phyloP scores from a whole-genome alignment of 2,329 filamentous ascomycete genomes.

The Calcarisporium arbuscula region DNA sequence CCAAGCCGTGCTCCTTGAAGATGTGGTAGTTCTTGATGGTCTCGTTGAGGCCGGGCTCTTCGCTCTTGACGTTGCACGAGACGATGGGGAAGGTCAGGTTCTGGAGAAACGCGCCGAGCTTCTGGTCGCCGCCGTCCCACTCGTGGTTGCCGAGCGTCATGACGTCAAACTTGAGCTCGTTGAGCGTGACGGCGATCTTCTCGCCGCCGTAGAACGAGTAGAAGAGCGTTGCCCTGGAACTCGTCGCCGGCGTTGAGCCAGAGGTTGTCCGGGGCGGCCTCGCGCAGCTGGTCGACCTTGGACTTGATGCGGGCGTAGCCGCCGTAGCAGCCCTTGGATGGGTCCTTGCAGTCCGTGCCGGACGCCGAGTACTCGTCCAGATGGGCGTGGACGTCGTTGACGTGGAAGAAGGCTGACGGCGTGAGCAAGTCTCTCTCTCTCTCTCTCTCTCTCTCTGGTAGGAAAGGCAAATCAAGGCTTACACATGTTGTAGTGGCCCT shows the following conservation, averaged over 20 bases:
- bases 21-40: conserved; percentile 61
- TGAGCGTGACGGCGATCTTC: conserved; percentile 62
- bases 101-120: conserved; percentile 53
- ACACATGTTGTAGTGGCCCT: conserved; percentile 49
- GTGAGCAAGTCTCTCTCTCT: too few species aligned
- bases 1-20: conserved; percentile 53
- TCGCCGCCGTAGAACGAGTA: conserved; percentile 61
- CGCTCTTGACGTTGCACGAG: conserved; percentile 57
- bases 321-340: conserved; percentile 53
- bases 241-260: conserved; percentile 63
- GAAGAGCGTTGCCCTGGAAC: conserved; percentile 63
- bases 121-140: conserved; percentile 58
- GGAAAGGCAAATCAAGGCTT: conserved; percentile 13
- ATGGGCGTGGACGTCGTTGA: conserved; percentile 65
- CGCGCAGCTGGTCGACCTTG: conserved; percentile 49
- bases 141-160: conserved; percentile 66
- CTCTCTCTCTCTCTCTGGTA: too few species aligned
- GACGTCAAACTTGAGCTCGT: conserved; percentile 58
- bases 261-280: conserved; percentile 52
- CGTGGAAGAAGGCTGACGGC: conserved; percentile 54
- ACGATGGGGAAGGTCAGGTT: conserved; percentile 61
- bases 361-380: conserved; percentile 56
- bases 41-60: conserved; percentile 51
- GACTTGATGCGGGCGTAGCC: conserved; percentile 60
- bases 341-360: conserved; percentile 54